phyloP scores from a whole-genome alignment of 1,284 basidiomycete genomes.

The Boletus mariae region DNA sequence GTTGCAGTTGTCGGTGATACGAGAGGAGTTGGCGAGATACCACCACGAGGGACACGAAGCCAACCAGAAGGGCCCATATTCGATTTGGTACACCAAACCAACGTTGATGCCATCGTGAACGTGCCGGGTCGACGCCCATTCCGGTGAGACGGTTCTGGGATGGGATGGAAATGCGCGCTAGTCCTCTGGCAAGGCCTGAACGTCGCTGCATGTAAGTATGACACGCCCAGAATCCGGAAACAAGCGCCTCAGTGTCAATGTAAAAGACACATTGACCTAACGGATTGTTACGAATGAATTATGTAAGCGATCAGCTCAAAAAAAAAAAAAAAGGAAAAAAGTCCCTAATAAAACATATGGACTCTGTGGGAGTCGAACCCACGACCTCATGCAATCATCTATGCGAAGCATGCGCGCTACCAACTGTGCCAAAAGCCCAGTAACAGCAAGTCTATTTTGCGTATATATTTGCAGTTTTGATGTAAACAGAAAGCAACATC shows the following conservation, averaged over 20 bases:
- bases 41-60: slow-evolving; percentile 52
- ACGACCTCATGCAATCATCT: slow-evolving; percentile 35
- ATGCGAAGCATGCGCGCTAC: slow-evolving; percentile 40
- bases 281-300: background rate
- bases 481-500: background rate
- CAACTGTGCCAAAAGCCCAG: slow-evolving; percentile 35
- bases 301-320: background rate
- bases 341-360: slow-evolving; percentile 25
- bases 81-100: slow-evolving; percentile 62
- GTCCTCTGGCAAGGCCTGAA: slow-evolving; percentile 39
- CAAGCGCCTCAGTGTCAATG: background rate
- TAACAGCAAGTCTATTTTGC: background rate
- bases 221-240: background rate
- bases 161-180: slow-evolving; percentile 54
- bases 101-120: slow-evolving; percentile 51
- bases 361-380: slow-evolving; percentile 39
- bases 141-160: slow-evolving; percentile 34
- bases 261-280: background rate
- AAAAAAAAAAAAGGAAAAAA: background rate
- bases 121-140: slow-evolving; percentile 42
- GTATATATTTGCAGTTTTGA: background rate
- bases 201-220: slow-evolving; percentile 54
- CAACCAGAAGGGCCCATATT: slow-evolving; percentile 65
- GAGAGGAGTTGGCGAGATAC: slow-evolving; percentile 61
- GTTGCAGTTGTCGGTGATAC: slow-evolving; percentile 29